These are phyloP conservation scores for Botrytis aclada DNA, from an alignment of 2,329 filamentous ascomycete genomes.

Conservation along the genomic window DNA sequence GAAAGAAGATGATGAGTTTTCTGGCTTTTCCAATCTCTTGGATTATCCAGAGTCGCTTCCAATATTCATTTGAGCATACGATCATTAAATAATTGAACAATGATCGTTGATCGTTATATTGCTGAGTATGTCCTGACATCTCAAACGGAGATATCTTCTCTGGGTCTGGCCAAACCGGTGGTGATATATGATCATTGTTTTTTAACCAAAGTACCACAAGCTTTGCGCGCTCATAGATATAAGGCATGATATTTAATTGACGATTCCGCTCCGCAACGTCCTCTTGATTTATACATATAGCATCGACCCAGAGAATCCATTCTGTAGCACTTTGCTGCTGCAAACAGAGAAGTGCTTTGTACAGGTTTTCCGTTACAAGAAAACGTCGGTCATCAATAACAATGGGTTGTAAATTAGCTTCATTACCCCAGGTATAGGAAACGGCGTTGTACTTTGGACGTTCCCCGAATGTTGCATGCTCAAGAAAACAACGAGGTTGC, in stretches of 20 bases:
- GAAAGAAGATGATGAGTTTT: slow-evolving; percentile 31
- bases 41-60: slow-evolving; percentile 33
- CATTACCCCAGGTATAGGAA: slow-evolving; percentile 33
- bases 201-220: slow-evolving; percentile 22
- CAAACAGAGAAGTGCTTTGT: slow-evolving; percentile 13
- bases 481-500: slow-evolving; percentile 5
- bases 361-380: slow-evolving; percentile 11
- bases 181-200: not conserved
- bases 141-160: not conserved
- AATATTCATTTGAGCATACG: slow-evolving; percentile 27
- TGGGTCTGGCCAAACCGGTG: not conserved
- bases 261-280: slow-evolving; percentile 20
- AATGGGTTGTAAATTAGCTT: slow-evolving; percentile 23
- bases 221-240: slow-evolving; percentile 19
- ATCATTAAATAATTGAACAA: not conserved
- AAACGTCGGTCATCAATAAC: slow-evolving; percentile 24
- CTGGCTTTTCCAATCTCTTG: slow-evolving; percentile 35
- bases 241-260: slow-evolving; percentile 22
- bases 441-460: slow-evolving; percentile 31
- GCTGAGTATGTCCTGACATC: not conserved
- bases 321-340: not conserved
- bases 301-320: slow-evolving; percentile 22
- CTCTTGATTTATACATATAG: slow-evolving; percentile 24
- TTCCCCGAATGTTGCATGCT: slow-evolving; percentile 21
- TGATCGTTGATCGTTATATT: not conserved